Base-by-base conservation (phyloP, 352 stramenopile species). In the Pythium volutum region DNA sequence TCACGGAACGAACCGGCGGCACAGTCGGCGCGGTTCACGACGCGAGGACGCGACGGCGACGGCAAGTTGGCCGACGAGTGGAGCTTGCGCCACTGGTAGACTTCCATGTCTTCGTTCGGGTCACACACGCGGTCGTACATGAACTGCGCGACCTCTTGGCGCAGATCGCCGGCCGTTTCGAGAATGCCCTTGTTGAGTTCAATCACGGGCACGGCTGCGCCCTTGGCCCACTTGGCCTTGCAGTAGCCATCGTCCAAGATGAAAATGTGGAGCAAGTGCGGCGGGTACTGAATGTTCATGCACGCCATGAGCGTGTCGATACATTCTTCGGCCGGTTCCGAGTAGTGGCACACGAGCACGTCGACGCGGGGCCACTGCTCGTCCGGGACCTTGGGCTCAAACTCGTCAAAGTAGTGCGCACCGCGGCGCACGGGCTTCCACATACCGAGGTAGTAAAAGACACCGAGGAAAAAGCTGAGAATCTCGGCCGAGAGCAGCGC, bases 61-160 rank as follows among this genome's bases (percentile, higher is more conserved):
- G 82, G 82, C 46, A 92, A 60, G 57, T 92, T 92, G 39, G 83
- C 83, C 10, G 83, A 92, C 50, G 83, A 92, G 71, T 92, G 83
- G 26, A 92, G 70, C 66, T 92, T 92, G 38, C 83, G 83, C 83
- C 83, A 92, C 31, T 82, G 79, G 59, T 92, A 92, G 64, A 92
- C 80, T 43, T 92, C 83, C 74, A 89, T 87, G 3, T 92, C 83
- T 36, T 92, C 83, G 66, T 89, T 92, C 29, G 81, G 81, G 64
- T 92, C 83, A 46, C 83, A 90, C 50, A 92, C 80, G 11, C 83
- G 83, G 64, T 92, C 83, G 59, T 88, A 92, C 83, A 92, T 92
- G 71, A 88, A 92, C 70, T 92, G 83, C 15, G 83, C 83, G 14
- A 92, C 76, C 65, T 92, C 83, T 47, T 92, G 83, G 47, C 83